Base-by-base conservation (phyloP, 2,329 filamentous ascomycete genomes). In the Chrysosporium queenslandicum region DNA sequence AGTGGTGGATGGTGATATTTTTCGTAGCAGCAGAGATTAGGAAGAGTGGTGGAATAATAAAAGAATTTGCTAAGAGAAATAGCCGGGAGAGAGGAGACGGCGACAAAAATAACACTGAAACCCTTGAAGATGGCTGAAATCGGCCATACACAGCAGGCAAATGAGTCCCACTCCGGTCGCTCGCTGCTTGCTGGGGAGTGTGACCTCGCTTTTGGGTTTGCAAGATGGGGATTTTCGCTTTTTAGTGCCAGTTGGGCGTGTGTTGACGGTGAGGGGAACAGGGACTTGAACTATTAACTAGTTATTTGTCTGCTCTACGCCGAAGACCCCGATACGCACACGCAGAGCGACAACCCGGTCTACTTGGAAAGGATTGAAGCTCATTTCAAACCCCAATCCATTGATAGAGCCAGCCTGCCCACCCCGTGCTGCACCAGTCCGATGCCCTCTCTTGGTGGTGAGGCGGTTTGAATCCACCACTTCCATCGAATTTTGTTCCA, bases 31-130 rank as follows among this genome's bases (percentile, higher is more conserved):
- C 12, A 43, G 46, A 49, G 34, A 49, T 39, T 40, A 23, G 46
- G 29, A 34, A 25, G 7, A 4, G 20, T 39, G 27, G 40, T 27
- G 40, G 30, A 25, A 43, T 50, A 40, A 40, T 51, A 43, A 51
- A 51, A 51, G 48, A 45, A 51, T 51, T 51, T 51, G 40, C 48
- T 51, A 51, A 51, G 37, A 43, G 37, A 51, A 51, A 43, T 36
- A 43, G 29, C 39, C 37, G 36, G 40, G 3, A 36, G 48, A 45
- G 30, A 50, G 48, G 40, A 39, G 30, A 50, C 5, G 32, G 3
- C 27, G 36, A 40, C 25, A 39, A 29, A n/a, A 45, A 37, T 43
- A 18, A 27, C 46, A 25, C 36, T 41, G 36, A 49, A 49, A 41
- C 37, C 46, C n/a, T 4, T 21, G 21, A 7, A 21, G 4, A 49